phyloP scores from a whole-genome alignment of 2,329 filamentous ascomycete genomes.

The Magnaporthiopsis rhizophila region DNA sequence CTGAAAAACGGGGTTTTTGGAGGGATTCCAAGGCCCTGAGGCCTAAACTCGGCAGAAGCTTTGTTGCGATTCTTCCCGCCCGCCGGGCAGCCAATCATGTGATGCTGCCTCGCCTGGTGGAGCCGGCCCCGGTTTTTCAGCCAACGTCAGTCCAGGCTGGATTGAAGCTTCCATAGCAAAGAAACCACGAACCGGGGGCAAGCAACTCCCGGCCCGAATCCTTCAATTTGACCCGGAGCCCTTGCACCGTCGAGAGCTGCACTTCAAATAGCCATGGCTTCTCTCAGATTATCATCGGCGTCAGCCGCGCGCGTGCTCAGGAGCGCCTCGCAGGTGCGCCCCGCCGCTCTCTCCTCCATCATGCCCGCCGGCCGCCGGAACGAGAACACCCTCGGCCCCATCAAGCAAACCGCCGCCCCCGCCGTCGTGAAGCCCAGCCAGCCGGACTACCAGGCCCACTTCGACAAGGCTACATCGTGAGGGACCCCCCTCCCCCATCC shows the following conservation, averaged over 20 bases:
- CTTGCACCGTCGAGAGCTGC: slow-evolving; percentile 1
- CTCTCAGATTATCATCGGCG: slow-evolving; percentile 50
- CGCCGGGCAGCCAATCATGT: slow-evolving; percentile 18
- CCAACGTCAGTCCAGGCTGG: background rate
- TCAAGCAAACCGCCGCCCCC: slow-evolving; percentile 27
- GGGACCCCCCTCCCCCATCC: slow-evolving; percentile 19
- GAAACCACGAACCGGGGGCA: background rate
- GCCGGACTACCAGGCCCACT: slow-evolving; percentile 71
- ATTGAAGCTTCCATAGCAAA: background rate
- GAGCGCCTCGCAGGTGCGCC: slow-evolving; percentile 29
- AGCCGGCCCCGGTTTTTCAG: background rate
- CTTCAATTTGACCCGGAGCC: slow-evolving; percentile 8
- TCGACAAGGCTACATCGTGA: slow-evolving; percentile 89
- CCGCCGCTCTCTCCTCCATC: slow-evolving; percentile 22
- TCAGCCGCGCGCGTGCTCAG: slow-evolving; percentile 45
- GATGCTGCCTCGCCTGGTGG: background rate
- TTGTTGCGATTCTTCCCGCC: slow-evolving; percentile 27
- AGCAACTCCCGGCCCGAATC: background rate
- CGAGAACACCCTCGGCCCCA: slow-evolving; percentile 42
- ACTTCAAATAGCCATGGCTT: slow-evolving; percentile 42
- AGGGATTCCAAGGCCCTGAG: slow-evolving; percentile 6
- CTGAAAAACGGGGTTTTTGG: slow-evolving; percentile 8
- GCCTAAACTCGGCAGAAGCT: slow-evolving; percentile 14
- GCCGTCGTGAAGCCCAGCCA: slow-evolving; percentile 46
- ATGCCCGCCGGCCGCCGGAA: slow-evolving; percentile 42